These are phyloP conservation scores for Ilyonectria robusta DNA, from an alignment of 2,329 filamentous ascomycete species.

Conservation along the genomic window DNA sequence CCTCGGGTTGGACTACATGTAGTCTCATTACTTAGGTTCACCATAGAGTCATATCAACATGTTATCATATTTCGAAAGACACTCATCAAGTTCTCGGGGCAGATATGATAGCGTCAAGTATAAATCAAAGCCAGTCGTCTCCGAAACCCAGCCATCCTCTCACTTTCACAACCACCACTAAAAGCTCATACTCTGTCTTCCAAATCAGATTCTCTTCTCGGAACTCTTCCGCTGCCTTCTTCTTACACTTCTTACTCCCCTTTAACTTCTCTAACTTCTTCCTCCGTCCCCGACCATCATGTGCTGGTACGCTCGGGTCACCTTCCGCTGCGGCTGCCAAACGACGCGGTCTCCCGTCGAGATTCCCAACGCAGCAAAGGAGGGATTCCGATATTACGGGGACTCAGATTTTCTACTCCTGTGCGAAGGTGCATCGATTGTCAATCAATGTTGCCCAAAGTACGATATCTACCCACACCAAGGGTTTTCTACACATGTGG, in stretches of 20 bases:
- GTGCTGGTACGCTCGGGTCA: background rate
- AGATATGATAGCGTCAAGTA: background rate
- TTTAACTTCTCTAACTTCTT: background rate
- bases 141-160: background rate
- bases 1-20: no score
- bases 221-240: no score
- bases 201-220: no score
- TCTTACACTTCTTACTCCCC: no score
- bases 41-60: background rate
- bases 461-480: background rate
- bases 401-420: no score
- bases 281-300: background rate
- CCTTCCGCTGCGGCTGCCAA: background rate
- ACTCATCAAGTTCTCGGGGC: background rate
- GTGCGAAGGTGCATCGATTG: no score
- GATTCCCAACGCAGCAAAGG: background rate
- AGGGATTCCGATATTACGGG: background rate
- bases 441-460: background rate
- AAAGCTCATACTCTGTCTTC: no score
- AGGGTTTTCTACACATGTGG: background rate
- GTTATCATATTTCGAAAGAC: background rate
- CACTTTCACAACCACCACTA: background rate
- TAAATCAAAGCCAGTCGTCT: background rate
- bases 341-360: background rate
- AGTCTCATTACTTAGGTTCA: background rate